Conservation (phyloP, 257 asterid genomes). For the Solanum medicagineum region DNA sequence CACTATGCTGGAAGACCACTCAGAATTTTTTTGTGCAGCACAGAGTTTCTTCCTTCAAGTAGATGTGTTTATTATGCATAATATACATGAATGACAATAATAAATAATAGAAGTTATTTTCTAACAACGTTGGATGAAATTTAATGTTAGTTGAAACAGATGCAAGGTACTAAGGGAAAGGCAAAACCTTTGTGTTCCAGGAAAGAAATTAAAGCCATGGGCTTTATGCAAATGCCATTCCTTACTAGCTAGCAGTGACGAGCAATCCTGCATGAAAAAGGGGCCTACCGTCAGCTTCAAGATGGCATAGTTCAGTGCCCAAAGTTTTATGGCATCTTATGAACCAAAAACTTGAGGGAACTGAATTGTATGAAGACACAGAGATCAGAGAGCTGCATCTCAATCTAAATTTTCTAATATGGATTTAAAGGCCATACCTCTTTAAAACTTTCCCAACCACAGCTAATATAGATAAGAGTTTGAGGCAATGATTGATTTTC, state of each 20-base stretch:
- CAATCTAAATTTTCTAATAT: background rate
- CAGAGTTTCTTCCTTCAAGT: background rate
- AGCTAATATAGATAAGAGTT: slow-evolving; percentile 84
- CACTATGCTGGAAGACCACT: background rate
- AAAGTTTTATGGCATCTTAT: background rate
- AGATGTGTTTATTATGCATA: background rate
- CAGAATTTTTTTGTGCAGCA: background rate
- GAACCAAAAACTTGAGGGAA: background rate
- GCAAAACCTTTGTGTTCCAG: slow-evolving; percentile 86
- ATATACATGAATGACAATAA: background rate
- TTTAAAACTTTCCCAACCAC: slow-evolving; percentile 96
- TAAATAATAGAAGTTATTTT: background rate
- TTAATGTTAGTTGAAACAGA: background rate
- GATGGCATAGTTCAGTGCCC: background rate
- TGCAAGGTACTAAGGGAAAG: background rate
- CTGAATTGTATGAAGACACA: background rate
- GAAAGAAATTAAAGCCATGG: slow-evolving; percentile 83
- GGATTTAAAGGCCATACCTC: slow-evolving; percentile 28
- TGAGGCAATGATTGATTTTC: slow-evolving; percentile 49
- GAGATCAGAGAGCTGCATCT: background rate
- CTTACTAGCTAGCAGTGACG: slow-evolving; percentile 48
- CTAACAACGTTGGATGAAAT: background rate
- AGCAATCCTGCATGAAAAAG: slow-evolving; percentile 55
- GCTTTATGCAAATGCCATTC: slow-evolving; percentile 81
- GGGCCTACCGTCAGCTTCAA: background rate